phyloP scores from a whole-genome alignment of 306 rosid species.

The Boehmeria nivea region DNA sequence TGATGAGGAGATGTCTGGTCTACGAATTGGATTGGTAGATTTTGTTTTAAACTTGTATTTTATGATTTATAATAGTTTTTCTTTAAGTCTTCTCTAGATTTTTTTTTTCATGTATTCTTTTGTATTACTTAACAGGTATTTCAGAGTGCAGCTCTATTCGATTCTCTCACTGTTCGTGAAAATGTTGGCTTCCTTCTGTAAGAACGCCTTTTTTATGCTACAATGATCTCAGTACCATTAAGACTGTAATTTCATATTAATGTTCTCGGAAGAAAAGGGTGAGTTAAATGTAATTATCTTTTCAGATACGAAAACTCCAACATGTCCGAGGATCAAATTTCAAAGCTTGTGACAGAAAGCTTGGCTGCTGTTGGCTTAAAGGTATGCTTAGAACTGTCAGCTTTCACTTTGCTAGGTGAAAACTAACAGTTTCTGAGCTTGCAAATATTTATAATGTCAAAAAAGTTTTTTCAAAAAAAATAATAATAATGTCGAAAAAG shows the following conservation, averaged over 20 bases:
- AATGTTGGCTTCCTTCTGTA: slow-evolving; percentile 99
- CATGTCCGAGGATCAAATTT: slow-evolving; percentile 69
- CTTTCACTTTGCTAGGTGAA: too few species aligned
- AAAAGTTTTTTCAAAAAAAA: too few species aligned
- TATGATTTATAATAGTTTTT: background rate
- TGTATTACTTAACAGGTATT: slow-evolving; percentile 58
- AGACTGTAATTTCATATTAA: background rate
- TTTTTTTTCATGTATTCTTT: slow-evolving; percentile 6
- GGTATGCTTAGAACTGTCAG: slow-evolving; percentile 41
- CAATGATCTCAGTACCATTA: background rate
- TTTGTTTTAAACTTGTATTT: slow-evolving; percentile 5
- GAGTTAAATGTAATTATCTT: slow-evolving; percentile 18
- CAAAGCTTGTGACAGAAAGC: slow-evolving; percentile 67
- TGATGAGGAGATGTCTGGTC: slow-evolving; percentile 81
- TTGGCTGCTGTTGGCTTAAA: slow-evolving; percentile 92
- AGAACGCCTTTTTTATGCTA: slow-evolving; percentile 24
- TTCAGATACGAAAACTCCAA: slow-evolving; percentile 82
- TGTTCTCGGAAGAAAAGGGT: background rate
- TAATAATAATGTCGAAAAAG: too few species aligned
- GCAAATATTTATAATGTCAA: slow-evolving; percentile 2
- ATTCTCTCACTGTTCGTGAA: slow-evolving; percentile 92
- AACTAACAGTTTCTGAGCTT: too few species aligned
- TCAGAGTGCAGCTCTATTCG: slow-evolving; percentile 99
- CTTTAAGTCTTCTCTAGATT: background rate
- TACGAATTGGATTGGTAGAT: slow-evolving; percentile 88